Percentiles rank a stretch among this genome's conserved stretches.
phyloP scores from a whole-genome alignment of 2,329 filamentous ascomycete genomes.

The Coniella lustricola region DNA sequence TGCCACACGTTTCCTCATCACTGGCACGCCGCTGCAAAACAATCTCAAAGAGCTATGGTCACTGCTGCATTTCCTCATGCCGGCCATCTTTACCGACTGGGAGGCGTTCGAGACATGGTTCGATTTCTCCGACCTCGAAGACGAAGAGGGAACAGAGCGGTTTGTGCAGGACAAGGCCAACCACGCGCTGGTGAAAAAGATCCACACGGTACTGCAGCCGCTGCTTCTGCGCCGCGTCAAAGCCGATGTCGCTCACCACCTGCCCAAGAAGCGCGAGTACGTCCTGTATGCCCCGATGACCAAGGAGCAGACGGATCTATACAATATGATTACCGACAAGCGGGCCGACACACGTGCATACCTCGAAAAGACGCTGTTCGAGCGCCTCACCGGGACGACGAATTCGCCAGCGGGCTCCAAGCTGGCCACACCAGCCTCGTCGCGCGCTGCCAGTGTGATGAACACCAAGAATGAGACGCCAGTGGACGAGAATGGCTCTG shows the following conservation, averaged over 20 bases:
- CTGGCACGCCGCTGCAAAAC: conserved; percentile 91
- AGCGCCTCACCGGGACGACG: conserved; percentile 49
- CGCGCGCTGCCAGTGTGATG: conserved; percentile 32
- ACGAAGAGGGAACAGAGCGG: conserved; percentile 71
- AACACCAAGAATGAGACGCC: conserved; percentile 18
- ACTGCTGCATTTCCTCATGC: conserved; percentile 84
- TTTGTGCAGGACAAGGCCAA: conserved; percentile 74
- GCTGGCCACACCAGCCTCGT: conserved; percentile 30
- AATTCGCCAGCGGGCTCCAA: conserved; percentile 35
- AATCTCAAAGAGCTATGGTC: conserved; percentile 95
- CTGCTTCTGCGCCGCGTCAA: conserved; percentile 84
- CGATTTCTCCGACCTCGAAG: conserved; percentile 86
- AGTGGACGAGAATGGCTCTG: conserved; percentile 5
- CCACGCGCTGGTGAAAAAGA: conserved; percentile 73
- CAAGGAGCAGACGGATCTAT: conserved; percentile 82
- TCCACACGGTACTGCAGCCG: conserved; percentile 89
- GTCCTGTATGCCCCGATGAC: conserved; percentile 91
- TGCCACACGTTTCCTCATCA: conserved; percentile 85
- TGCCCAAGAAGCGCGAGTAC: conserved; percentile 97
- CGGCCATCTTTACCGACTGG: conserved; percentile 86
- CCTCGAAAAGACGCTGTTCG: conserved; percentile 70
- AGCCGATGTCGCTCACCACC: conserved; percentile 79
- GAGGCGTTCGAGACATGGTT: conserved; percentile 95
- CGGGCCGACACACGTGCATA: conserved; percentile 61
- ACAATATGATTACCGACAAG: conserved; percentile 57